A percentile compares a stretch with the other conserved stretches of the same genome.
Conservation (phyloP, 768 basidiomycete genomes). For the Kwoniella newhampshirensis region DNA sequence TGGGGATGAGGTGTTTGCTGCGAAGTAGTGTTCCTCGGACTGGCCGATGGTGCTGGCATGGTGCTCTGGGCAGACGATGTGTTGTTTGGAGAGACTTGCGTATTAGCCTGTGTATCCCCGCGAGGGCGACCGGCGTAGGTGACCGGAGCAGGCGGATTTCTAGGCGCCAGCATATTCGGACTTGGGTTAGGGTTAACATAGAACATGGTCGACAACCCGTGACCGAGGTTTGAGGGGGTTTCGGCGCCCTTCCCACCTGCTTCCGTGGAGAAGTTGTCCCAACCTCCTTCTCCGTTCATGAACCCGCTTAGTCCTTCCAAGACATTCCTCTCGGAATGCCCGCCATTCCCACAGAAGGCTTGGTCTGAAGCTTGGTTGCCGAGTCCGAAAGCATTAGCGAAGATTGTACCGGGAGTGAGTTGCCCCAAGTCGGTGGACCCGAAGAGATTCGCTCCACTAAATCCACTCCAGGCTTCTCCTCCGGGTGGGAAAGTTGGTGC, state of each 20-base stretch:
- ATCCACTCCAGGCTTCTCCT: slow-evolving; percentile 52
- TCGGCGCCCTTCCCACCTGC: not conserved
- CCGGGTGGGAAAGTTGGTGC: slow-evolving; percentile 50
- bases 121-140: no score
- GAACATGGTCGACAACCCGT: slow-evolving; percentile 11
- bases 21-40: not conserved
- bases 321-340: slow-evolving; percentile 8
- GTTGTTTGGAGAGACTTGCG: not conserved
- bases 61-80: not conserved
- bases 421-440: slow-evolving; percentile 12
- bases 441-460: slow-evolving; percentile 28
- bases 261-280: slow-evolving; percentile 15
- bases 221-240: no score
- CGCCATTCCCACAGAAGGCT: slow-evolving; percentile 13
- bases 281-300: slow-evolving; percentile 21
- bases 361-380: slow-evolving; percentile 5
- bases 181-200: slow-evolving; percentile 30
- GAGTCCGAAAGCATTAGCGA: slow-evolving; percentile 28
- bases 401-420: slow-evolving; percentile 39
- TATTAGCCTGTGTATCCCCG: not conserved
- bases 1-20: not conserved
- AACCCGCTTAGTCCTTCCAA: slow-evolving; percentile 29
- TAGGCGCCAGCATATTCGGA: slow-evolving; percentile 10
- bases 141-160: slow-evolving; percentile 8
- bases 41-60: not conserved